Conservation (phyloP, 2,329 filamentous ascomycete species). For the Bipolaris gigantea region DNA sequence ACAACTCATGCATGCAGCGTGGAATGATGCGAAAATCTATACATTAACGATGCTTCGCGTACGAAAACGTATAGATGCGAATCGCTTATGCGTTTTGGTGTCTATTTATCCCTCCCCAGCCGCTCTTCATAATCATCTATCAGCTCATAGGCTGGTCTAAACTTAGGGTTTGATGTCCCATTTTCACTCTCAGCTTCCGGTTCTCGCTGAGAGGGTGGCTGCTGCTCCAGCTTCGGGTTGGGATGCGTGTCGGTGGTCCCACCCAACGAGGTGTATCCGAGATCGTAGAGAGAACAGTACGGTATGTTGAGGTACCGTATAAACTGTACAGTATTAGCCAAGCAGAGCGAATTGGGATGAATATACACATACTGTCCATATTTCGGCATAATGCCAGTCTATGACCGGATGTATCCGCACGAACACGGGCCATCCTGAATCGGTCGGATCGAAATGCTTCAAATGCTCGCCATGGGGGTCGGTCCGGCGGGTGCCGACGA, state of each 20-base stretch:
- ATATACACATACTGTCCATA: constrained; percentile 75
- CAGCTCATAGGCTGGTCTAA: constrained; percentile 46
- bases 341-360: background rate
- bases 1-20: background rate
- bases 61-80: background rate
- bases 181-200: constrained; percentile 18
- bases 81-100: background rate
- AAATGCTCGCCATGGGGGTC: constrained; percentile 85
- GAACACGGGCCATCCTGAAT: constrained; percentile 86
- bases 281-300: constrained; percentile 86
- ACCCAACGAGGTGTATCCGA: constrained; percentile 89
- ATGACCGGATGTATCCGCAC: constrained; percentile 95
- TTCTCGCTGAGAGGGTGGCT: constrained; percentile 24
- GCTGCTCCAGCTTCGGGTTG: constrained; percentile 66
- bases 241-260: constrained; percentile 86
- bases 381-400: constrained; percentile 95
- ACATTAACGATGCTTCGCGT: background rate
- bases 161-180: constrained; percentile 29
- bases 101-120: constrained; percentile 43
- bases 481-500: constrained; percentile 85
- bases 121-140: constrained; percentile 47
- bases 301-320: constrained; percentile 76
- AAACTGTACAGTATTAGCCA: constrained; percentile 57
- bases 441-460: constrained; percentile 83
- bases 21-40: background rate